These are phyloP conservation scores for Agarophyton chilense DNA, from an alignment of 23 red algal genomes.

Conservation along the genomic window DNA sequence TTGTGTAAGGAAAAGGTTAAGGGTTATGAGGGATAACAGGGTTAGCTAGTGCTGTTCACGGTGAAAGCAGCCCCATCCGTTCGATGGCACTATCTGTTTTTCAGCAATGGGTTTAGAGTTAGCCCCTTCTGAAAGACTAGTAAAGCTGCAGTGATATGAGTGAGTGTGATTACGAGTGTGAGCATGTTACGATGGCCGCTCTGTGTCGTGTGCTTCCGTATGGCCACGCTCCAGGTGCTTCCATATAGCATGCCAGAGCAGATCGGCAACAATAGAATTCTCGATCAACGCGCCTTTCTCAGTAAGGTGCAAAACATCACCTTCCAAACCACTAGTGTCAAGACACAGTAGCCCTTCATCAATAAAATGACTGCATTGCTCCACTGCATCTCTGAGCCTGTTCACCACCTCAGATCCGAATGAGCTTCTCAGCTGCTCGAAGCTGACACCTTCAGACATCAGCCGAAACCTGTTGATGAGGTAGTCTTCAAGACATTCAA, in stretches of 20 bases:
- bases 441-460: conserved; percentile 40
- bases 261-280: conserved; percentile 50
- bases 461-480: conserved; percentile 60
- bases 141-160: no score
- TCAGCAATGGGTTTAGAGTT: no score
- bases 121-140: no score
- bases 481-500: conserved; percentile 61
- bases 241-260: conserved; percentile 49
- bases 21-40: no score
- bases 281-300: conserved; percentile 63
- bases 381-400: conserved; percentile 23
- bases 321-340: not conserved
- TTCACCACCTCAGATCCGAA: conserved; percentile 15
- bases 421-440: not conserved
- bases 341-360: conserved; percentile 4
- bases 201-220: not conserved
- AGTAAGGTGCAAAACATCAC: conserved; percentile 21
- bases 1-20: no score
- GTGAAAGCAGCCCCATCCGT: no score
- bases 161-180: no score
- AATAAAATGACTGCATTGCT: conserved; percentile 13
- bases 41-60: no score
- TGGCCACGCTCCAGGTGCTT: not conserved
- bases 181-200: not conserved
- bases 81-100: no score